Percentiles rank a stretch among this genome's conserved stretches.
phyloP scores from a whole-genome alignment of 352 stramenopile genomes.

The Plasmopara halstedii region DNA sequence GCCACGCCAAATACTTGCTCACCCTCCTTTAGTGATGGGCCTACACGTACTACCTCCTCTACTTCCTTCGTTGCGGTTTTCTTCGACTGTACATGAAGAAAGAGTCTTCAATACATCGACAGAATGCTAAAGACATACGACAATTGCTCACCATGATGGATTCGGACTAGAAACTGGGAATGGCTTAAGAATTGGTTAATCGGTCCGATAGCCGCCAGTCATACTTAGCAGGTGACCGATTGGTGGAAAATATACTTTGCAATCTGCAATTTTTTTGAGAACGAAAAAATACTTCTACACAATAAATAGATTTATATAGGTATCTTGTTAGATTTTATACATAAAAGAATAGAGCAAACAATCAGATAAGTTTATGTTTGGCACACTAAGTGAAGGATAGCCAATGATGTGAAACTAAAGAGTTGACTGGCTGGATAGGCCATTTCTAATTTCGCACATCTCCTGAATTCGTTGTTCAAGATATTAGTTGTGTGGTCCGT shows the following conservation, averaged over 20 bases:
- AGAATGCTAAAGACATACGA: not conserved
- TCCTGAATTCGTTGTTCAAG: too few relatives aligned
- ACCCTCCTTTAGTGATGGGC: slow-evolving; percentile 92
- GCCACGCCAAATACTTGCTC: slow-evolving; percentile 99
- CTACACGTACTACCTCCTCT: slow-evolving; percentile 90
- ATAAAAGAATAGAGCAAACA: too few relatives aligned
- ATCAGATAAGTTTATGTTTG: too few relatives aligned
- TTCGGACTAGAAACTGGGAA: slow-evolving; percentile 81
- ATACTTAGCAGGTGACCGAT: slow-evolving; percentile 7
- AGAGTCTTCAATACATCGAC: not conserved
- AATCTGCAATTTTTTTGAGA: too few relatives aligned
- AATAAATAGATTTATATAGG: too few relatives aligned
- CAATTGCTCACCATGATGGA: slow-evolving; percentile 71
- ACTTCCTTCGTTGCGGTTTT: slow-evolving; percentile 86
- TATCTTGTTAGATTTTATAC: too few relatives aligned
- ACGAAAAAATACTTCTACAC: too few relatives aligned
- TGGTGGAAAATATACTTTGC: slow-evolving; percentile 16
- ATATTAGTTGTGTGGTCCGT: too few relatives aligned
- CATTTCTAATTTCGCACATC: too few relatives aligned
- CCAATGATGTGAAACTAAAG: too few relatives aligned
- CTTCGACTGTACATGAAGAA: slow-evolving; percentile 48
- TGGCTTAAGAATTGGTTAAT: slow-evolving; percentile 14
- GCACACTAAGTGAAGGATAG: too few relatives aligned
- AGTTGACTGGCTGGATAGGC: too few relatives aligned
- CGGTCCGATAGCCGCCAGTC: slow-evolving; percentile 15